Evolutionary conservation across 2,329 filamentous ascomycete genomes (phyloP), one percentile per base, ranked within the genome.

Genomic region (Elsinoe perseae): DNA sequence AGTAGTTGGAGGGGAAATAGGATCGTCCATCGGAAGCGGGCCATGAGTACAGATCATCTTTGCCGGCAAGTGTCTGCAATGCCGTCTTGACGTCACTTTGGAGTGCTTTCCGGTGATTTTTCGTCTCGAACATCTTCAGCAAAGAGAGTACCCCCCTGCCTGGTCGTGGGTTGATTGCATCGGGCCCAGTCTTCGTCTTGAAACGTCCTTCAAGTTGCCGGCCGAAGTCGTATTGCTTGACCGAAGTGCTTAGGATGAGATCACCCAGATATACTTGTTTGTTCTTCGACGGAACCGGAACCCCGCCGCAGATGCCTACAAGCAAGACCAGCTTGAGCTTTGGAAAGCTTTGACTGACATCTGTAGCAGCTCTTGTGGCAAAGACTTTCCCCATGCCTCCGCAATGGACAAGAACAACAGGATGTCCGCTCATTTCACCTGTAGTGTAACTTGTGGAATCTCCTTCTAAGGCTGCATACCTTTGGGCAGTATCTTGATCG

Each of bases 171-270:
- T 43, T 43, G 40, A 43, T 43, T 14, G 23, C 60, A 27, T 64
- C 61, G 32, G 63, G 8, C 3, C 36, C 58, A 30, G 56, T 53
- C 52, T 65, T 67, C n/a, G 50, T 56, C 12, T 59, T 12, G 34
- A 69, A 66, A 10, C 42, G 50, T 10, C 61, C 55, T 1, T 59
- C 56, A 46, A 65, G 66, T 38, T 64, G 63, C 32, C 59, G 56
- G 1, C 68, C 68, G 48, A 65, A 63, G 56, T 70, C 66, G 48
- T 62, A 66, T 38, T 68, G 61, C 9, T 66, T 52, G 14, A 70
- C 27, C 1, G 30, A 50, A 7, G 60, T 61, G 56, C 67, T 65
- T 52, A 71, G 62, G 23, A 70, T 56, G 8, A 70, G 62, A 60
- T 71, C 68, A 2, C 69, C 69, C 5, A 71, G 61, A 6, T 65